Evolutionary conservation across 1,139 yeast species (phyloP).

Genomic region (Meyerozyma smithsonii): DNA sequence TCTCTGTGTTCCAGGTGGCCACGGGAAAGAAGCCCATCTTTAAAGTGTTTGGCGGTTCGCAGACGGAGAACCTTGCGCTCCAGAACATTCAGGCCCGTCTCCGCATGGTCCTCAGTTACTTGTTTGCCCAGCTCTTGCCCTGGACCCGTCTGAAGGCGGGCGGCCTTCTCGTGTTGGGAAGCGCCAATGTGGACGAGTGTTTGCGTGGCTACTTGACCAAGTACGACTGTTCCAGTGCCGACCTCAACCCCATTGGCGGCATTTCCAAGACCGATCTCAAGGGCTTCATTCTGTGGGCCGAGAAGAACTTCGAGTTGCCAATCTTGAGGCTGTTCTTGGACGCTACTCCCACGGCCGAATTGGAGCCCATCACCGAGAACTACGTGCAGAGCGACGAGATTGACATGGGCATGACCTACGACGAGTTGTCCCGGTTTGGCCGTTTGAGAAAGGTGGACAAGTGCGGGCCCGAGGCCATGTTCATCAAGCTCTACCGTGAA

Average conservation of each 20-base stretch:
- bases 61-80: slow-evolving; percentile 84
- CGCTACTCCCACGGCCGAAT: slow-evolving; percentile 96
- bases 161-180: slow-evolving; percentile 85
- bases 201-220: slow-evolving; percentile 92
- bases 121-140: slow-evolving; percentile 91
- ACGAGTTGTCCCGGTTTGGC: slow-evolving; percentile 90
- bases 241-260: slow-evolving; percentile 95
- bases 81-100: slow-evolving; percentile 95
- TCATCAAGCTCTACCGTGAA: slow-evolving; percentile 79
- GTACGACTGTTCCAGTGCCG: slow-evolving; percentile 96
- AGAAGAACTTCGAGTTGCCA: slow-evolving; percentile 64
- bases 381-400: slow-evolving; percentile 95
- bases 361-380: slow-evolving; percentile 88
- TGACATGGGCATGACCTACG: slow-evolving; percentile 98
- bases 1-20: slow-evolving; percentile 74
- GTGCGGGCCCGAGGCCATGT: slow-evolving; percentile 96
- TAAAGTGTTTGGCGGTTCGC: slow-evolving; percentile 90
- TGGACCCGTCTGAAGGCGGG: slow-evolving; percentile 77
- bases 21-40: slow-evolving; percentile 87
- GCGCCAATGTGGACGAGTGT: slow-evolving; percentile 98
- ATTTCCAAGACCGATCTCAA: slow-evolving; percentile 91
- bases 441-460: slow-evolving; percentile 84
- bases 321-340: slow-evolving; percentile 69
- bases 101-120: slow-evolving; percentile 88
- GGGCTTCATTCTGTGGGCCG: slow-evolving; percentile 78